Percentiles rank a stretch among this genome's conserved stretches.
phyloP scores from a whole-genome alignment of 345 rosid genomes.

The Fremontodendron californicum region DNA sequence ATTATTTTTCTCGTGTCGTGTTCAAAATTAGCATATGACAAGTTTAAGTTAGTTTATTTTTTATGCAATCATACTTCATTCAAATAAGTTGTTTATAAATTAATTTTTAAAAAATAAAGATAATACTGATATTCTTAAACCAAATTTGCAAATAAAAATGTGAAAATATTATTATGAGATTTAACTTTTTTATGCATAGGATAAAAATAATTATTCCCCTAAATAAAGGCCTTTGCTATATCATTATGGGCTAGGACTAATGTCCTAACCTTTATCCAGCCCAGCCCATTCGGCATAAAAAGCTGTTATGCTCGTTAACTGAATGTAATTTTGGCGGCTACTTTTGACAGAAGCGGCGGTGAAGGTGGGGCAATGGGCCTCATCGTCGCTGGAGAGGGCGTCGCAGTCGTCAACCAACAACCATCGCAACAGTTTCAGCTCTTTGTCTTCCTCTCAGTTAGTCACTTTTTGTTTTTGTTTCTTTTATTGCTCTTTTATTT shows the following conservation, averaged over 20 bases:
- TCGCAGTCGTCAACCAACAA: constrained; percentile 54
- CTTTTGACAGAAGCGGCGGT: constrained; percentile 37
- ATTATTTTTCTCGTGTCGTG: too few relatives aligned
- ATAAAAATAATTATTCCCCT: not conserved
- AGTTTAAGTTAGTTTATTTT: too few relatives aligned
- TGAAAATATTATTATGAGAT: too few relatives aligned
- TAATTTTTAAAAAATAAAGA: too few relatives aligned
- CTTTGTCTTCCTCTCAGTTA: constrained; percentile 67
- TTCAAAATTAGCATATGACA: too few relatives aligned
- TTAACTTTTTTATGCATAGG: too few relatives aligned
- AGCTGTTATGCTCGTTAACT: not conserved
- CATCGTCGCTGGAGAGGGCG: constrained; percentile 37
- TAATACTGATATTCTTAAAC: too few relatives aligned
- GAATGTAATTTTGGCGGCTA: constrained; percentile 16
- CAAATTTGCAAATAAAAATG: too few relatives aligned
- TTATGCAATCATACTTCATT: too few relatives aligned
- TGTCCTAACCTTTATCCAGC: not conserved
- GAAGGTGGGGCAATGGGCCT: constrained; percentile 45
- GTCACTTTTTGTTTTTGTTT: constrained; percentile 27
- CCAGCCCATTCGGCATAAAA: not conserved
- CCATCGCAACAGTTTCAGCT: constrained; percentile 53
- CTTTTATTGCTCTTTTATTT: not conserved
- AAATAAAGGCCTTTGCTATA: not conserved
- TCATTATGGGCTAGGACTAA: not conserved
- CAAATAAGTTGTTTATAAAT: too few relatives aligned